These are phyloP conservation scores for Psilocybe mexicana DNA, from an alignment of 1,284 basidiomycete genomes.

Conservation along the genomic window DNA sequence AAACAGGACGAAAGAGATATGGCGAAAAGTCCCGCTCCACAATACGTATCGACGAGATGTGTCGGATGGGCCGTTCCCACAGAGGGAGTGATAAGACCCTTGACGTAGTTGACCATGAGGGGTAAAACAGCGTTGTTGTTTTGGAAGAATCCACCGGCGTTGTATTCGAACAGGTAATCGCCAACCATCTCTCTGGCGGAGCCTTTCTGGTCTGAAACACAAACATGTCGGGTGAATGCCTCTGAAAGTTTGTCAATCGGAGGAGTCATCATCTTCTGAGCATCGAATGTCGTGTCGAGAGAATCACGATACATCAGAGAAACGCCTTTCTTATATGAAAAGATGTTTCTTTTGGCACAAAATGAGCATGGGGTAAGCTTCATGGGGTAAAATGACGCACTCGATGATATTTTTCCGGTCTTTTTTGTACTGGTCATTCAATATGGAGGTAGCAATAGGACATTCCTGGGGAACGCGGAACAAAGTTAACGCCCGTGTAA, in stretches of 20 bases:
- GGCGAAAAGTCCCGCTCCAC: slow-evolving; percentile 90
- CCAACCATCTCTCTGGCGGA: slow-evolving; percentile 87
- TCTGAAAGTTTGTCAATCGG: slow-evolving; percentile 30
- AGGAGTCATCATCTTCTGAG: slow-evolving; percentile 26
- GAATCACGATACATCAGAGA: slow-evolving; percentile 93
- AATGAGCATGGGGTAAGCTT: slow-evolving; percentile 2
- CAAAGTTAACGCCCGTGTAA: slow-evolving; percentile 28
- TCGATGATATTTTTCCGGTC: slow-evolving; percentile 71
- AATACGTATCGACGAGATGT: slow-evolving; percentile 91
- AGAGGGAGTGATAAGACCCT: slow-evolving; percentile 62
- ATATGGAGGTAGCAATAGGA: slow-evolving; percentile 83
- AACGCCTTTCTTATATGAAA: slow-evolving; percentile 85
- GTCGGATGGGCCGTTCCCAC: slow-evolving; percentile 46
- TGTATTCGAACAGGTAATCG: slow-evolving; percentile 82
- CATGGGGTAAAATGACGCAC: slow-evolving; percentile 42
- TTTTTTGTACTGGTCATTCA: slow-evolving; percentile 70
- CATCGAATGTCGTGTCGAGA: slow-evolving; percentile 41
- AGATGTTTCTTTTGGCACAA: slow-evolving; percentile 62
- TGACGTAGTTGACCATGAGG: slow-evolving; percentile 82
- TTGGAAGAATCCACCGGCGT: slow-evolving; percentile 93
- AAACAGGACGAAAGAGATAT: slow-evolving; percentile 86
- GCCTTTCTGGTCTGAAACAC: slow-evolving; percentile 82
- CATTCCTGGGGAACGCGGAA: slow-evolving; percentile 64
- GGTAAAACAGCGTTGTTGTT: slow-evolving; percentile 95
- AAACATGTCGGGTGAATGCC: slow-evolving; percentile 61